Evolutionary conservation across 2,329 filamentous ascomycete genomes (phyloP).

Genomic region (Pseudovirgaria hyperparasitica): DNA sequence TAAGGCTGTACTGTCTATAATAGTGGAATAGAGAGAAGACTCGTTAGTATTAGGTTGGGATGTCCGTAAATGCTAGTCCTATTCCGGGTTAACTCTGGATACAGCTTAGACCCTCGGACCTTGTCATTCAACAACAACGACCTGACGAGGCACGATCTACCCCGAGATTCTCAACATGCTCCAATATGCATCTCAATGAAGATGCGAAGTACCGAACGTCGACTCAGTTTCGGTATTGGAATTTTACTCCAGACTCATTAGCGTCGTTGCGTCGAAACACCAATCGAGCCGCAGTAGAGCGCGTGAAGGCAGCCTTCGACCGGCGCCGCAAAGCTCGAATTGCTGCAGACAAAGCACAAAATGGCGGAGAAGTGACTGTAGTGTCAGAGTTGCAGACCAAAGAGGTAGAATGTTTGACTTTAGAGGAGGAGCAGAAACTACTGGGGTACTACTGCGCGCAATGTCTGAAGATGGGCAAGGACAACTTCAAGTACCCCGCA

Average conservation of each 20-base stretch:
- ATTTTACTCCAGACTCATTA: constrained; percentile 66
- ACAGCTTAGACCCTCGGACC: not conserved
- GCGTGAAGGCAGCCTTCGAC: constrained; percentile 45
- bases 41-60: not conserved
- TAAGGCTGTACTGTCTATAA: constrained; percentile 2
- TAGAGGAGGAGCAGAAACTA: constrained; percentile 70
- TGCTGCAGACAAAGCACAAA: constrained; percentile 15
- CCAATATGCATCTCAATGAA: constrained; percentile 51
- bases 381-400: constrained; percentile 26
- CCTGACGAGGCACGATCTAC: not conserved
- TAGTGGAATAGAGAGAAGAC: not conserved
- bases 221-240: constrained; percentile 87
- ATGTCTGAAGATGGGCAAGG: constrained; percentile 42
- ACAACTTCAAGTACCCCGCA: constrained; percentile 47
- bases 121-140: not conserved
- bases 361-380: constrained; percentile 20
- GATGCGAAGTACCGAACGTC: constrained; percentile 84
- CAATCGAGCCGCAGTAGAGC: constrained; percentile 64
- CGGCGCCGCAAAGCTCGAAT: constrained; percentile 29
- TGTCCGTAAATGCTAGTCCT: not conserved
- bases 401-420: constrained; percentile 65
- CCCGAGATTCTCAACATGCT: constrained; percentile 1
- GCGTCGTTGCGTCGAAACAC: constrained; percentile 61
- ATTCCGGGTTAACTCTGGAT: not conserved
- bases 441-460: constrained; percentile 65